Evolutionary conservation across 2,329 filamentous ascomycete species (phyloP), one percentile per base, ranked within the genome.

Genomic region (Colletotrichum incanum): DNA sequence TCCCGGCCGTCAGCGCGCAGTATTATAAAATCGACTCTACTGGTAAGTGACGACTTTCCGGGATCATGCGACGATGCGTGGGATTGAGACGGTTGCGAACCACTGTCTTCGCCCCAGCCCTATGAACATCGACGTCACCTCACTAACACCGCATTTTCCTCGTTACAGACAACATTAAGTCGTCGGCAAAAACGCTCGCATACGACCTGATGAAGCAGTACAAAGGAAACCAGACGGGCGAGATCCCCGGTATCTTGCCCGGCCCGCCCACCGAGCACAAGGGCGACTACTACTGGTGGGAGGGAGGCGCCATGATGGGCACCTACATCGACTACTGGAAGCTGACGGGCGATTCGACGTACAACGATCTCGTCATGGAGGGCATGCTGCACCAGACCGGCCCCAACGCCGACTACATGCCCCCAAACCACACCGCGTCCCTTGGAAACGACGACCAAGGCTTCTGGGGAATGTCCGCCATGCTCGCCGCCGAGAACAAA

Each of bases 241-340:
- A 84, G 77, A 87, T 86, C 20, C 88, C 88, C 9, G 89, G 89
- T 43, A 90, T 89, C 75, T 79, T 90, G 14, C 88, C 88, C 1
- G 88, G 88, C 0, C 89, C 89, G 65, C 88, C 88, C 75, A 78
- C 79, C 1, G 77, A 78, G 41, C 74, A 78, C 77, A 75, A 81
- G 74, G 88, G 88, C 74, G 85, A 88, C 73, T 92, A 92, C 79
- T 93, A 93, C 84, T 94, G 92, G 92, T 94, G 92, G 92, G 90
- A 94, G 78, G 90, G 90, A 6, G 89, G 90, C 64, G 89, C 90
- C 18, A 85, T 94, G 82, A 93, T 92, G 86, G 90, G 91, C 74
- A 88, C 90, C 1, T 83, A 93, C 76, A 85, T 94, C 54, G 91
- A 93, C 80, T 94, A 94, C 80, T 92, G 90, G 89, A 88, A 91